phyloP scores from a whole-genome alignment of 306 rosid species.

The Urtica urens region DNA sequence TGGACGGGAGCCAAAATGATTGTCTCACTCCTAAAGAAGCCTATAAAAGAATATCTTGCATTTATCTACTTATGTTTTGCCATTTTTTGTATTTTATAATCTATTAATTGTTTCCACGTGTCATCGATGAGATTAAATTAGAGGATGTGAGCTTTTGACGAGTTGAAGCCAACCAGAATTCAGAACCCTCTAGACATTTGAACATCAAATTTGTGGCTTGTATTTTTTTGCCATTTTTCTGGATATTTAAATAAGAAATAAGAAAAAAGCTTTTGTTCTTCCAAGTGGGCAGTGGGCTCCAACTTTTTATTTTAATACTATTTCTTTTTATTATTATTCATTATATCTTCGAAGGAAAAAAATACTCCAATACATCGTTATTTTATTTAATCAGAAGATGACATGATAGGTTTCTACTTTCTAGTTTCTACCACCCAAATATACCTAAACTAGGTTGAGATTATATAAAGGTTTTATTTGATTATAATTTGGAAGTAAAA shows the following conservation, averaged over 20 bases:
- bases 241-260: too few species aligned
- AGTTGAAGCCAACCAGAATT: slow-evolving; percentile 1
- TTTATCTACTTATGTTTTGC: neutral
- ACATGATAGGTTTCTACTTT: too few species aligned
- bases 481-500: too few species aligned
- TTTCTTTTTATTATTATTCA: too few species aligned
- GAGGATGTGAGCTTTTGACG: neutral
- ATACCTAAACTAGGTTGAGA: too few species aligned
- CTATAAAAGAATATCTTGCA: neutral
- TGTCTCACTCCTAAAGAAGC: neutral
- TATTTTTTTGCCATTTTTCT: neutral
- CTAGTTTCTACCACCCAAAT: too few species aligned
- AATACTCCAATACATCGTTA: too few species aligned
- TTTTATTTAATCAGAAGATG: too few species aligned
- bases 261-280: neutral
- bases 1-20: neutral
- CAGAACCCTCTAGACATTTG: neutral
- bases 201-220: slow-evolving; percentile 3
- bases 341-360: too few species aligned
- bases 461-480: too few species aligned
- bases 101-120: neutral
- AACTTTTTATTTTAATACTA: too few species aligned
- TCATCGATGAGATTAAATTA: neutral
- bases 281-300: neutral
- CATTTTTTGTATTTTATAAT: neutral